These are phyloP conservation scores for Annona cherimola DNA, from an alignment of 164 flowering plant genomes.

Conservation along the genomic window DNA sequence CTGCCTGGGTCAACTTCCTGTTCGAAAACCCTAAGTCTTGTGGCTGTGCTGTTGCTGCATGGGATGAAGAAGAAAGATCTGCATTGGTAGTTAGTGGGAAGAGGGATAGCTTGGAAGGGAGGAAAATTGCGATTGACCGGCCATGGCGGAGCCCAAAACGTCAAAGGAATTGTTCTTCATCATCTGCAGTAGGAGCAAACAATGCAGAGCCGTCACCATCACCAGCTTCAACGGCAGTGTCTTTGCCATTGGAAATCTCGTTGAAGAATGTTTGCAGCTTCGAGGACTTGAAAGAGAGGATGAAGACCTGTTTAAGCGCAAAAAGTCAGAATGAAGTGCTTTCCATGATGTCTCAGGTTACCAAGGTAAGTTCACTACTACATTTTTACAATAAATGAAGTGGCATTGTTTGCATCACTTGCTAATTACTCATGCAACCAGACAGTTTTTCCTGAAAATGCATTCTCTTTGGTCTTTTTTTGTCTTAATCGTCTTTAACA, in stretches of 20 bases:
- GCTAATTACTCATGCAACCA: no score
- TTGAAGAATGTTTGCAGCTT: constrained; percentile 79
- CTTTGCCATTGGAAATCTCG: constrained; percentile 41
- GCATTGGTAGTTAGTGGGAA: constrained; percentile 34
- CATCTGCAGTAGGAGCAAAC: neutral
- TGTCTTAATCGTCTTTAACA: neutral
- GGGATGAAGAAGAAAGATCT: constrained; percentile 10
- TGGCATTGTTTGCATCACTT: neutral
- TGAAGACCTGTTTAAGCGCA: constrained; percentile 62
- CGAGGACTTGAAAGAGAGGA: constrained; percentile 73
- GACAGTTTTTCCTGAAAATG: neutral
- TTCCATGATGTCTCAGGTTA: constrained; percentile 59
- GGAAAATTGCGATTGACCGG: constrained; percentile 35
- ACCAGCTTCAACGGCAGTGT: constrained; percentile 18
- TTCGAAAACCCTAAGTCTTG: constrained; percentile 66
- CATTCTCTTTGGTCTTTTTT: neutral
- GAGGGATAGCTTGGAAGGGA: constrained; percentile 40
- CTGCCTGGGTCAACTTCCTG: constrained; percentile 86
- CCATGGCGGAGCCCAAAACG: constrained; percentile 74
- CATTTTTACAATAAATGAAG: neutral
- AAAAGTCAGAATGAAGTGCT: constrained; percentile 60
- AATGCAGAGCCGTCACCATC: constrained; percentile 10
- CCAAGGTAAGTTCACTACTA: constrained; percentile 45
- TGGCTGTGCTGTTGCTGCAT: constrained; percentile 37
- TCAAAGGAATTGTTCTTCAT: constrained; percentile 41